These are phyloP conservation scores for Schwanniomyces polymorphus DNA, from an alignment of 805 yeast genomes.

Conservation along the genomic window DNA sequence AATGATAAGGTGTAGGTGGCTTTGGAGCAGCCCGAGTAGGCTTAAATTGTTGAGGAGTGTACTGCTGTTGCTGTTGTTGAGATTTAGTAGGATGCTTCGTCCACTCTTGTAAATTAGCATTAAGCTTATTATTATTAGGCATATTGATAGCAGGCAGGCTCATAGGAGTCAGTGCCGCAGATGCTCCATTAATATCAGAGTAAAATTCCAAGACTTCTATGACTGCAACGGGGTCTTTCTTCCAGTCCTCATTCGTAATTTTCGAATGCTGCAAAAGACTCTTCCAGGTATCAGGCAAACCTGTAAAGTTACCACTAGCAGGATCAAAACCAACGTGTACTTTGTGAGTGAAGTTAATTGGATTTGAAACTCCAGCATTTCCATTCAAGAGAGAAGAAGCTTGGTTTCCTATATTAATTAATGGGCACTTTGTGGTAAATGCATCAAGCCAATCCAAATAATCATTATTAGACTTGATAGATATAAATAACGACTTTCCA, in stretches of 20 bases:
- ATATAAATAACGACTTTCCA: conserved; percentile 65
- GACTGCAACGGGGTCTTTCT: conserved; percentile 63
- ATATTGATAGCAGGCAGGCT: conserved; percentile 23
- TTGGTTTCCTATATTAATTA: conserved; percentile 41
- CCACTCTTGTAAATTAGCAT: conserved; percentile 38
- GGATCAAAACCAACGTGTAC: conserved; percentile 90
- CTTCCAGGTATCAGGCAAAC: conserved; percentile 60
- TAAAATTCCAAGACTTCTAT: conserved; percentile 61
- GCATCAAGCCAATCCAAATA: conserved; percentile 89
- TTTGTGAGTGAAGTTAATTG: conserved; percentile 91
- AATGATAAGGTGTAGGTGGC: conserved; percentile 44
- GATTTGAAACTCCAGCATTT: conserved; percentile 71
- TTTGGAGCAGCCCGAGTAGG: conserved; percentile 44
- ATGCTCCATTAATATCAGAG: conserved; percentile 45
- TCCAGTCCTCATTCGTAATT: conserved; percentile 62
- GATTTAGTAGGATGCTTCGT: conserved; percentile 25
- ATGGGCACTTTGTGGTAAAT: conserved; percentile 74
- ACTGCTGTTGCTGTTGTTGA: conserved; percentile 5
- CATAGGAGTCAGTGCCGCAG: conserved; percentile 27
- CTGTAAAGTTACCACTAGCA: conserved; percentile 58
- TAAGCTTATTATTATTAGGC: conserved; percentile 8
- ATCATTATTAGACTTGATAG: conserved; percentile 77
- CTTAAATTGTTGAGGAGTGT: conserved; percentile 17
- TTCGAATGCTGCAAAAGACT: conserved; percentile 55
- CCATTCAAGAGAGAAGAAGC: conserved; percentile 16